A percentile compares a stretch with the other conserved stretches of the same genome.
Evolutionary conservation across 306 rosid species (phyloP).

Genomic region (Cicer chorassanicum): DNA sequence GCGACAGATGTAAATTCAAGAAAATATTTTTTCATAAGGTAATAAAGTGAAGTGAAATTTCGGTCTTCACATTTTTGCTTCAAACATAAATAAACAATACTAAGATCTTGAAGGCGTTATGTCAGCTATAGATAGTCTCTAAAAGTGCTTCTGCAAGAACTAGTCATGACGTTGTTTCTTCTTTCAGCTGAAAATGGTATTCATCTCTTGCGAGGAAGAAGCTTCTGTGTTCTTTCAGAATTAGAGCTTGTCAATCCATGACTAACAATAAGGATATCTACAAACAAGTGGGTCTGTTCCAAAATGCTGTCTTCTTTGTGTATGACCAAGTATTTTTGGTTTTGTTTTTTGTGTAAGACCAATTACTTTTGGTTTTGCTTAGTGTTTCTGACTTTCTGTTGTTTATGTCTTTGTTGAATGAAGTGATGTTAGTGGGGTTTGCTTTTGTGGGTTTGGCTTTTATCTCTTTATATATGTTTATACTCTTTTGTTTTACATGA

Average conservation of each 20-base stretch:
- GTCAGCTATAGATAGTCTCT: constrained; percentile 48
- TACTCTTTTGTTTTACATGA: constrained; percentile 9
- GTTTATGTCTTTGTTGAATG: neutral
- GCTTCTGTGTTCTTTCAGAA: constrained; percentile 36
- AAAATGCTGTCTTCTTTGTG: constrained; percentile 25
- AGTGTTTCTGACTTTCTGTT: neutral
- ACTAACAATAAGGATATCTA: constrained; percentile 57
- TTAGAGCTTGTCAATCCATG: constrained; percentile 61
- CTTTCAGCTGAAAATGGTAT: constrained; percentile 48
- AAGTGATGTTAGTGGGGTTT: constrained; percentile 8
- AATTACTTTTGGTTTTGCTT: neutral
- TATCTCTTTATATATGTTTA: neutral
- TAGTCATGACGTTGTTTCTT: constrained; percentile 34
- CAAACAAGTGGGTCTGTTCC: constrained; percentile 75
- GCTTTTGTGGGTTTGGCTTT: neutral
- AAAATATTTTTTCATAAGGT: constrained; percentile 36
- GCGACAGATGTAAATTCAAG: constrained; percentile 5
- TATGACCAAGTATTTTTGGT: too few species aligned
- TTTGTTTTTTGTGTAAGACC: constrained; percentile 2
- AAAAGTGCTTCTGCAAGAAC: constrained; percentile 50
- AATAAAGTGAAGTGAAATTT: neutral
- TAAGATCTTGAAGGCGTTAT: neutral
- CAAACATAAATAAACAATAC: neutral
- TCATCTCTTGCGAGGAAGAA: constrained; percentile 35
- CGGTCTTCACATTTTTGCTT: neutral